These are phyloP conservation scores for Nakataea oryzae DNA, from an alignment of 2,329 filamentous ascomycete genomes.

Conservation along the genomic window DNA sequence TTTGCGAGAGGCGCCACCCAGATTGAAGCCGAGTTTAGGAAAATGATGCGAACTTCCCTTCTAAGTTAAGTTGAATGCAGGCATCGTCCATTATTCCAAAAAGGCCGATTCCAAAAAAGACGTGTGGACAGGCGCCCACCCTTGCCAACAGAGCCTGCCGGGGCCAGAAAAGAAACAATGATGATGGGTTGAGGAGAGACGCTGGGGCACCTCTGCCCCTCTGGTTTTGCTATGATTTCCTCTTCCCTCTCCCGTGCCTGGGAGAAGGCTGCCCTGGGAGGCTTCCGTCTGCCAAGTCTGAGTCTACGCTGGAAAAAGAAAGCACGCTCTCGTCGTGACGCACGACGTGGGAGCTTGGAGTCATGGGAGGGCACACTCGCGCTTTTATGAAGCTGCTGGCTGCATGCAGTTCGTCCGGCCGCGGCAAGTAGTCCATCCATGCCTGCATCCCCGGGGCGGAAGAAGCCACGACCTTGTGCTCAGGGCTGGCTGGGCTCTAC, in stretches of 20 bases:
- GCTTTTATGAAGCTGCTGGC: too few species aligned
- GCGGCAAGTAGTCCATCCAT: too few species aligned
- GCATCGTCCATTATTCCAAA: constrained; percentile 31
- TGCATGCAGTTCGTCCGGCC: too few species aligned
- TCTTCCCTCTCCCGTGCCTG: neutral
- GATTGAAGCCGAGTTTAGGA: constrained; percentile 18
- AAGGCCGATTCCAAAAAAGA: constrained; percentile 19
- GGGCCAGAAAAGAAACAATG: neutral
- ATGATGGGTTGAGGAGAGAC: neutral
- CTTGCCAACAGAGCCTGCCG: neutral
- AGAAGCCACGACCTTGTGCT: too few species aligned
- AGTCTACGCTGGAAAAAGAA: neutral
- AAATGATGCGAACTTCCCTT: constrained; percentile 28
- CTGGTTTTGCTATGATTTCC: neutral
- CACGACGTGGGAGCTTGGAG: neutral
- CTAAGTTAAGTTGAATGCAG: constrained; percentile 32
- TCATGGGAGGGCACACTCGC: neutral
- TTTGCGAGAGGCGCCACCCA: constrained; percentile 9
- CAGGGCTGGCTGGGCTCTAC: too few species aligned
- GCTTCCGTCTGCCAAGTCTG: neutral
- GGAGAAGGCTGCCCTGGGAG: neutral
- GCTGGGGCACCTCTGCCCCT: too few species aligned
- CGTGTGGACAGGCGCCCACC: neutral
- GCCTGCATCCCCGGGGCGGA: too few species aligned
- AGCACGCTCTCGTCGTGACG: neutral